phyloP scores from a whole-genome alignment of 2,329 filamentous ascomycete species.

The Teratosphaeria destructans region DNA sequence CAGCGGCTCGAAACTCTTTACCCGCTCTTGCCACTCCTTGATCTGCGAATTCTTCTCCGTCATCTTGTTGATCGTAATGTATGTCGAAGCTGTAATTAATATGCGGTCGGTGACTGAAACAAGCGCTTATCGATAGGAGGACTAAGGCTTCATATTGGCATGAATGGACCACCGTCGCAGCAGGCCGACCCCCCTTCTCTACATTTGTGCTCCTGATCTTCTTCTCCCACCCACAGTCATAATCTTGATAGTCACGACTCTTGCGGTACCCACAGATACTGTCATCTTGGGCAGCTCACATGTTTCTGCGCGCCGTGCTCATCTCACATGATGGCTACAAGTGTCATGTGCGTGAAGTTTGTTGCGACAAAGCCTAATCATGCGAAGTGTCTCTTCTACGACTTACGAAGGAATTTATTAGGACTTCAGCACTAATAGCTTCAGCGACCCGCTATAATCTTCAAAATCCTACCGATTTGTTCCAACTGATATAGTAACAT shows the following conservation, averaged over 20 bases:
- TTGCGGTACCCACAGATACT: no score
- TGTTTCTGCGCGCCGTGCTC: background rate
- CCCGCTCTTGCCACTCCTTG: slow-evolving; percentile 47
- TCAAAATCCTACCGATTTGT: no score
- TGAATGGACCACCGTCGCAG: background rate
- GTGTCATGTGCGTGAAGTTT: background rate
- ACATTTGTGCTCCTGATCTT: no score
- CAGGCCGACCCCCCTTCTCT: no score
- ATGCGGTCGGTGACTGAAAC: background rate
- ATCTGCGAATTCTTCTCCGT: slow-evolving; percentile 18
- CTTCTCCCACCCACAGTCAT: no score
- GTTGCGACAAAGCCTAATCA: background rate
- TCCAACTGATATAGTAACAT: background rate
- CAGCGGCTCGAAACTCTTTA: slow-evolving; percentile 41
- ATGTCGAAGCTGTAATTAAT: background rate
- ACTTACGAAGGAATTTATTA: background rate
- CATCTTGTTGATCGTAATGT: slow-evolving; percentile 6
- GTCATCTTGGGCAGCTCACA: no score
- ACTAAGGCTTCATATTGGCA: background rate
- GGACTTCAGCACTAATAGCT: background rate
- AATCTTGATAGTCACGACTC: no score
- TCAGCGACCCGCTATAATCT: background rate
- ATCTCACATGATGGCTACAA: background rate
- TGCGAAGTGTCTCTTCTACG: background rate
- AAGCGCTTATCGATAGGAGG: background rate